These are phyloP conservation scores for Neurospora africana DNA, from an alignment of 495 filamentous ascomycete genomes.

Conservation along the genomic window DNA sequence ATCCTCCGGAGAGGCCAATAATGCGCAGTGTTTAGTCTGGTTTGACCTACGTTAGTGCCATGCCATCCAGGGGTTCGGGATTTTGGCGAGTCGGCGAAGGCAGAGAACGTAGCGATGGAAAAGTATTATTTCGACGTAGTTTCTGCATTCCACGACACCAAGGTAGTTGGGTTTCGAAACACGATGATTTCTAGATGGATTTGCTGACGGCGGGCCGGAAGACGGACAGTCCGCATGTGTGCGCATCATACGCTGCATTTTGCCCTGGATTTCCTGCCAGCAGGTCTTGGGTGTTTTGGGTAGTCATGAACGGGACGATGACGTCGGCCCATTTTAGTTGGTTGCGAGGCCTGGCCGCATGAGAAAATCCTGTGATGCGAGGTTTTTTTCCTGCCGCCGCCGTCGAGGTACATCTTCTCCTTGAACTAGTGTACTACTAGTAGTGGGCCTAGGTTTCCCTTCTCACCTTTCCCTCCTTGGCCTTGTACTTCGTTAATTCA, in stretches of 20 bases:
- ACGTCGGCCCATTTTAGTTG: not conserved
- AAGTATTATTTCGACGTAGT: not conserved
- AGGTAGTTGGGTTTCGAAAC: not conserved
- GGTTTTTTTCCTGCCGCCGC: not conserved
- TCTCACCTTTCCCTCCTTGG: not conserved
- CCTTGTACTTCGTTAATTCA: not conserved
- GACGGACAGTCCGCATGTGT: not conserved
- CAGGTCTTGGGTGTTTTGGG: not conserved
- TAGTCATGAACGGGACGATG: not conserved
- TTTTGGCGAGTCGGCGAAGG: not conserved
- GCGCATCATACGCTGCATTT: not conserved
- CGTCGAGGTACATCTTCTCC: not conserved
- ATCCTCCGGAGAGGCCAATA: not conserved
- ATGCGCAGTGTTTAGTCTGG: not conserved
- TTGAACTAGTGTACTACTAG: not conserved
- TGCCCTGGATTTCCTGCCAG: not conserved
- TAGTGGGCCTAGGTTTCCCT: not conserved
- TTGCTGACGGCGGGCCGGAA: not conserved
- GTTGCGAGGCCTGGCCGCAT: not conserved
- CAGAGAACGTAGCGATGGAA: not conserved
- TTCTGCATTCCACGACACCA: not conserved
- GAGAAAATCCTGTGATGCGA: not conserved
- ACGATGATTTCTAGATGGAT: not conserved
- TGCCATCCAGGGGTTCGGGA: not conserved
- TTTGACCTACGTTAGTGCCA: not conserved